Percentiles rank a stretch among this genome's conserved stretches.
phyloP scores from a whole-genome alignment of 2,329 filamentous ascomycete species.

The Graphilbum ipis-grandicollis region DNA sequence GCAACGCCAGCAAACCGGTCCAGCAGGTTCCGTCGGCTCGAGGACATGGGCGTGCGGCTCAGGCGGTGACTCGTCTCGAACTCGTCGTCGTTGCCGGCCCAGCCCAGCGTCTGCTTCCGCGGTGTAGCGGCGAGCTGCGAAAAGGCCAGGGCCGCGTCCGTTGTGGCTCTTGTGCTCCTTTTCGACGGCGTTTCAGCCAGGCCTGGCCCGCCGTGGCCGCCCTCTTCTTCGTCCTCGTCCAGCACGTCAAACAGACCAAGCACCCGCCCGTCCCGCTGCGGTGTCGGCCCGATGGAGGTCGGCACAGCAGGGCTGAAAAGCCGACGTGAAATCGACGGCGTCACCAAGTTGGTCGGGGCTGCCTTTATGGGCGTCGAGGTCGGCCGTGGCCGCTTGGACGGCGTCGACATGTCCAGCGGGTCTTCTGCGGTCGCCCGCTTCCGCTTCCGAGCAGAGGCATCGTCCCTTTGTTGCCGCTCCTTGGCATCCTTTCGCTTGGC shows the following conservation, averaged over 20 bases:
- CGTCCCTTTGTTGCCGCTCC: slow-evolving; percentile 13
- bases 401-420: not conserved
- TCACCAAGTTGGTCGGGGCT: slow-evolving; percentile 14
- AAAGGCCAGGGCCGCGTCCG: slow-evolving; percentile 16
- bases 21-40: slow-evolving; percentile 42
- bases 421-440: slow-evolving; percentile 14
- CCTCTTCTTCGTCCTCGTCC: slow-evolving; percentile 25
- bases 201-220: slow-evolving; percentile 15
- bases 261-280: slow-evolving; percentile 61
- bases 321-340: slow-evolving; percentile 38
- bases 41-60: slow-evolving; percentile 32
- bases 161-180: slow-evolving; percentile 11
- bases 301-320: slow-evolving; percentile 42
- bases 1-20: slow-evolving; percentile 20
- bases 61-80: slow-evolving; percentile 13
- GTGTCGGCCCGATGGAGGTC: slow-evolving; percentile 57
- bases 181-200: slow-evolving; percentile 25
- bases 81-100: slow-evolving; percentile 12
- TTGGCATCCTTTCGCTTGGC: not conserved
- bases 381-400: slow-evolving; percentile 1
- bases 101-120: slow-evolving; percentile 21
- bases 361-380: not conserved
- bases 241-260: slow-evolving; percentile 63
- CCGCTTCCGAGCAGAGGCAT: slow-evolving; percentile 12
- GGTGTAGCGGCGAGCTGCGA: slow-evolving; percentile 21